Base-by-base conservation (phyloP, 768 basidiomycete species). In the Russula emetica region DNA sequence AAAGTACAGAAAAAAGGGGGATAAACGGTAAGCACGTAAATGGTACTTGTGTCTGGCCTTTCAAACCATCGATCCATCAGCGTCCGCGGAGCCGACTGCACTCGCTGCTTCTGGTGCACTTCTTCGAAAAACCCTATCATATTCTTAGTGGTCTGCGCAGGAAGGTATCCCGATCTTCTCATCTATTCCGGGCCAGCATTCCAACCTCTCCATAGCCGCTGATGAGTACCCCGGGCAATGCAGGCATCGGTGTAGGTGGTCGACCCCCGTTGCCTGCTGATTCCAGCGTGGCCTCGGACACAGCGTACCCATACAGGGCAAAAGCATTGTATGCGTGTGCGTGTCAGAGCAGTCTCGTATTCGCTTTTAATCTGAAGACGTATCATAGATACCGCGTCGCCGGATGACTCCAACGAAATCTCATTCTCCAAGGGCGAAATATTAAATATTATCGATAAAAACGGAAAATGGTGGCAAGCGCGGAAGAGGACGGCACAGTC, bases 391-490 rank as follows among this genome's bases (percentile, higher is more conserved):
- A 84, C 83, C 55, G 96, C 94, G n/a, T 92, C 90, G 2, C 79
- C 90, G 32, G 95, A 98, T 62, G 97, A 99, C 74, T 92, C 95
- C 14, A 97, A 92, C 72, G 97, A 99, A 76, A 89, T 99, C 45
- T 91, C 92, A 54, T 98, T 99, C 75, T 71, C 77, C 57, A 98
- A 98, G 74, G 93, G 94, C 59, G 96, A 98, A 71, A 79, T 93
- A 45, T 83, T 98, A 66, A 94, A 97, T 66, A 89, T 98, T 60
- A 74, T 94, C 62, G 95, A 98, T 76, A 94, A 92, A 76, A 85
- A 91, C 70, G 91, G 91, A 55, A 92, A 93, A 72, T 93, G 92
- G 92, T 94, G 92, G 92, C 91, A 92, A 71, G 89, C 91, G 40
- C 85, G 77, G 71, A 94, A 75, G 69, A 79, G 20, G 92, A 94